These are phyloP conservation scores for Galerina marginata DNA, from an alignment of 768 basidiomycete genomes.

Conservation along the genomic window DNA sequence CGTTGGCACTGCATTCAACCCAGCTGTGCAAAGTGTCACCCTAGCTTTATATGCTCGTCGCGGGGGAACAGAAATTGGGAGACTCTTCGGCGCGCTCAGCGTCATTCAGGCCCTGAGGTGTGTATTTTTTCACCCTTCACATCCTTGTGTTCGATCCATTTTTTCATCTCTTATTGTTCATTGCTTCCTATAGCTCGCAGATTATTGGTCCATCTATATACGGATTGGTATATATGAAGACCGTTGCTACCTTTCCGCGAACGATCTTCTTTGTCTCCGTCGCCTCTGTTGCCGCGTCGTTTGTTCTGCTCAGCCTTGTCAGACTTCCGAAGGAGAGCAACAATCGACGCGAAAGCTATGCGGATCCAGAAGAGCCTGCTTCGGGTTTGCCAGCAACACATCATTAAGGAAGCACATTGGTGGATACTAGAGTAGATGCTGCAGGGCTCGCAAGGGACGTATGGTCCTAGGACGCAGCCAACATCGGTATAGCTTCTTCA, in stretches of 20 bases:
- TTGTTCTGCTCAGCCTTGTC: slow-evolving; percentile 53
- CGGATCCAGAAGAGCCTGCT: slow-evolving; percentile 16
- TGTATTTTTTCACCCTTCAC: slow-evolving; percentile 12
- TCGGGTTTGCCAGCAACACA: neutral
- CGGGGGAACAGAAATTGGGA: slow-evolving; percentile 68
- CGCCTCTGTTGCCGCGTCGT: slow-evolving; percentile 42
- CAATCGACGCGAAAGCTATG: slow-evolving; percentile 8
- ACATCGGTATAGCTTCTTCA: neutral
- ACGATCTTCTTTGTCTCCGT: slow-evolving; percentile 70
- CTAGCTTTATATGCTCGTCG: slow-evolving; percentile 64
- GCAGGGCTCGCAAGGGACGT: neutral
- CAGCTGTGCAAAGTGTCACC: slow-evolving; percentile 74
- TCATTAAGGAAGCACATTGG: slow-evolving; percentile 12
- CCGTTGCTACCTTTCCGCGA: slow-evolving; percentile 71
- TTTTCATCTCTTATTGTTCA: neutral
- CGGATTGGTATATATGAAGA: slow-evolving; percentile 71
- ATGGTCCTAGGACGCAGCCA: neutral
- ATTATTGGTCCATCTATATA: slow-evolving; percentile 77
- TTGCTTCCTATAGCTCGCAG: slow-evolving; percentile 49
- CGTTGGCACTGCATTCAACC: slow-evolving; percentile 65
- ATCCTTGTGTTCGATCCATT: neutral
- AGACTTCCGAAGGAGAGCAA: slow-evolving; percentile 36
- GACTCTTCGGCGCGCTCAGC: slow-evolving; percentile 80
- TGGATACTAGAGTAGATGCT: neutral
- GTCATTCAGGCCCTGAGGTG: slow-evolving; percentile 75